These are phyloP conservation scores for Pythium phragmiticola DNA, from an alignment of 352 stramenopile species.

Conservation along the genomic window DNA sequence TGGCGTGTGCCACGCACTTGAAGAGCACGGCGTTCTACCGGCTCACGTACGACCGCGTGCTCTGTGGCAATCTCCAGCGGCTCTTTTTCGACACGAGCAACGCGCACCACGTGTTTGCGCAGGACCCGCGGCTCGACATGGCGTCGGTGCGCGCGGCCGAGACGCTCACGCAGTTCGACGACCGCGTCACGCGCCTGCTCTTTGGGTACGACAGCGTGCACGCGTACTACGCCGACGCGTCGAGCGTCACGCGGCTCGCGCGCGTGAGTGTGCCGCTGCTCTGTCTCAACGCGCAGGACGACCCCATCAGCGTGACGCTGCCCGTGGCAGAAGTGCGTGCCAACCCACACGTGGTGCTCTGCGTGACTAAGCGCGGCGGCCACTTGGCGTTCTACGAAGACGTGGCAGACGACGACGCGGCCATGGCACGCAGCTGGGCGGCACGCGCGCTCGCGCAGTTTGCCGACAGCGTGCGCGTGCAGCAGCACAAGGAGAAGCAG, in stretches of 20 bases:
- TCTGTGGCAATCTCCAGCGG: constrained; percentile 46
- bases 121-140: constrained; percentile 46
- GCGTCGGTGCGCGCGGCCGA: constrained; percentile 33
- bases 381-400: constrained; percentile 74
- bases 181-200: constrained; percentile 51
- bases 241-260: constrained; percentile 35
- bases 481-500: constrained; percentile 1
- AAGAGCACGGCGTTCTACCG: constrained; percentile 47
- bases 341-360: constrained; percentile 67
- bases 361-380: constrained; percentile 56
- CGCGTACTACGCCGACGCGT: constrained; percentile 61
- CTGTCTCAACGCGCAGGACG: constrained; percentile 60
- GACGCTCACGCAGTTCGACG: constrained; percentile 62
- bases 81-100: constrained; percentile 72
- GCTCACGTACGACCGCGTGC: constrained; percentile 49
- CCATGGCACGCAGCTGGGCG: constrained; percentile 36
- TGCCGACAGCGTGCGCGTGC: constrained; percentile 40
- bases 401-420: not conserved
- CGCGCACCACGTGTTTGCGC: constrained; percentile 52
- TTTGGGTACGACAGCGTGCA: constrained; percentile 61
- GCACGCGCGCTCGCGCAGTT: constrained; percentile 54
- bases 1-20: constrained; percentile 46
- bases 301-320: constrained; percentile 57
- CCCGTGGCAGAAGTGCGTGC: constrained; percentile 33
- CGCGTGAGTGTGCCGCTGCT: constrained; percentile 53